These are phyloP conservation scores for Beauveria scarabaeidicola DNA, from an alignment of 2,329 filamentous ascomycete species.

Conservation along the genomic window DNA sequence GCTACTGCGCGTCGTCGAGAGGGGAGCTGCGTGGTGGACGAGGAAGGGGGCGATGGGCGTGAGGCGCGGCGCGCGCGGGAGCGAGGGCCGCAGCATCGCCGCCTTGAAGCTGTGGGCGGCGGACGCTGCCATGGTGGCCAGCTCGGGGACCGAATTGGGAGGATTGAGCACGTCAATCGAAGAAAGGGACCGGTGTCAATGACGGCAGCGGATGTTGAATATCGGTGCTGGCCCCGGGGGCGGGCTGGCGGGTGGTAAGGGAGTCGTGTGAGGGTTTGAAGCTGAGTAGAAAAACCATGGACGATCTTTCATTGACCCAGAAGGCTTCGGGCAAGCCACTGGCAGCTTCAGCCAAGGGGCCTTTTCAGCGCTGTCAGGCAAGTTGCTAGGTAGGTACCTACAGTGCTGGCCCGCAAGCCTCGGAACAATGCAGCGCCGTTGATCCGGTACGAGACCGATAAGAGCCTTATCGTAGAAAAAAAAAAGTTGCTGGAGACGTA, in stretches of 20 bases:
- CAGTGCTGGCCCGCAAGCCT: background rate
- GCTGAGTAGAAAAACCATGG: constrained; percentile 1
- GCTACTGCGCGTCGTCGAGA: constrained; percentile 29
- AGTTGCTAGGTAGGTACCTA: background rate
- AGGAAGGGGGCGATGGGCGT: constrained; percentile 18
- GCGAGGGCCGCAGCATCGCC: constrained; percentile 28
- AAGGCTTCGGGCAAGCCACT: background rate
- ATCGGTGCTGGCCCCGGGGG: background rate
- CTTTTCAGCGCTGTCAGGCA: background rate
- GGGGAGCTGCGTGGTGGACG: constrained; percentile 27
- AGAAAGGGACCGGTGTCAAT: background rate
- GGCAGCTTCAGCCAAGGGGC: background rate
- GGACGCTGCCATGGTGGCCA: constrained; percentile 22
- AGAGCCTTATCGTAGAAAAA: constrained; percentile 8
- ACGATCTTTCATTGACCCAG: background rate
- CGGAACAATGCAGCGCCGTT: constrained; percentile 9
- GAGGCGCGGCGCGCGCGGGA: constrained; percentile 26
- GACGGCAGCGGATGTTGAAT: background rate
- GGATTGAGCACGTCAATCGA: background rate
- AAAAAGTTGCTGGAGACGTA: constrained; percentile 3
- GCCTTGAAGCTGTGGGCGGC: constrained; percentile 33
- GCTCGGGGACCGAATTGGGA: background rate
- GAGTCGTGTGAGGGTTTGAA: constrained; percentile 3
- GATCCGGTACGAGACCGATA: constrained; percentile 2
- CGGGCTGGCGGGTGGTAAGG: background rate